A percentile compares a stretch with the other conserved stretches of the same genome.
Conservation (phyloP, 2,329 filamentous ascomycete genomes). For the Aspergillus sp. region DNA sequence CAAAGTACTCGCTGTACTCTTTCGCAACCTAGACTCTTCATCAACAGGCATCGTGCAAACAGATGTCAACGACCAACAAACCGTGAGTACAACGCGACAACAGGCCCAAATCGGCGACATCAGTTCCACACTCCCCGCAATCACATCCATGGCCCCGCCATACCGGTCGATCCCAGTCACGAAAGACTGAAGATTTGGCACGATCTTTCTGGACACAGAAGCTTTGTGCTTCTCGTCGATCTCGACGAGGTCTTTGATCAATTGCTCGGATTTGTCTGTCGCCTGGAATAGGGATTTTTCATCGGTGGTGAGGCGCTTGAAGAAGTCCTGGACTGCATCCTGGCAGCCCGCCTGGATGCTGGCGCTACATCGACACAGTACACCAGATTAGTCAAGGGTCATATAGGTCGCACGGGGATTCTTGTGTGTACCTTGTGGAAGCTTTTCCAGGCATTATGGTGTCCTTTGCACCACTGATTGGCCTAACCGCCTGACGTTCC, state of each 20-base stretch:
- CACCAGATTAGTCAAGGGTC: background rate
- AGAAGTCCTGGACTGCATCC: background rate
- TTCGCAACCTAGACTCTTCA: background rate
- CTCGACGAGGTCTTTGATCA: background rate
- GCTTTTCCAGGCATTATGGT: background rate
- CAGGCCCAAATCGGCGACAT: conserved; percentile 3
- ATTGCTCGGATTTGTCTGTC: background rate
- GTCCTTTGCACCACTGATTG: background rate
- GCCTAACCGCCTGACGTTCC: background rate
- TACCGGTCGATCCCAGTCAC: background rate
- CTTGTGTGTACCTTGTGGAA: background rate
- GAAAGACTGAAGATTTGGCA: background rate
- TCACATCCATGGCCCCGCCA: background rate
- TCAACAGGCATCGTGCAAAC: background rate
- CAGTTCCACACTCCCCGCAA: background rate
- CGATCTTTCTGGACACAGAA: background rate
- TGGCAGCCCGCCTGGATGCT: conserved; percentile 2
- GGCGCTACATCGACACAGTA: background rate
- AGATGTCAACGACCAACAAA: background rate
- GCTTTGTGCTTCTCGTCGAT: background rate
- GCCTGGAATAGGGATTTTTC: conserved; percentile 1
- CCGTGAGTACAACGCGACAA: background rate
- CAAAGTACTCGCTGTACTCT: background rate
- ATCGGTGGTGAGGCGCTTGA: conserved; percentile 1
- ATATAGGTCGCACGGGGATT: background rate